Evolutionary conservation across 208 protist species (phyloP).

Genomic region (Wallacemonas collosoma): DNA sequence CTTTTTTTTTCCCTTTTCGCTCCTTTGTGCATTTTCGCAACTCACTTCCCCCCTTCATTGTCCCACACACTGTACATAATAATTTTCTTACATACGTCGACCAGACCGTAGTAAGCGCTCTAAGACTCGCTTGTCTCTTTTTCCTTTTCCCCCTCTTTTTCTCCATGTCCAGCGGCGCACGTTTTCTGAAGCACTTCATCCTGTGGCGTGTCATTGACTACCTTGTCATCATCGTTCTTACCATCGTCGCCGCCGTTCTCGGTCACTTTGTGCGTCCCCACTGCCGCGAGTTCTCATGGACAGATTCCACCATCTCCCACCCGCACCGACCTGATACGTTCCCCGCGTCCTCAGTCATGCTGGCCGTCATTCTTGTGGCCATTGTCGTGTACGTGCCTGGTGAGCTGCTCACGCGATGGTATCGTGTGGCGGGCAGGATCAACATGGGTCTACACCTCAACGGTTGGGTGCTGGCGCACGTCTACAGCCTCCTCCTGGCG

Average conservation of each 20-base stretch:
- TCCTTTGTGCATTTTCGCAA: neutral
- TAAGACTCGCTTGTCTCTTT: neutral
- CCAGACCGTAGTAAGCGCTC: too few species aligned
- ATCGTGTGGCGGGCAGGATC: slow-evolving; percentile 11
- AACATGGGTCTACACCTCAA: slow-evolving; percentile 26
- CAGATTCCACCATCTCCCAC: slow-evolving; percentile 46
- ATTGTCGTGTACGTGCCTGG: slow-evolving; percentile 28
- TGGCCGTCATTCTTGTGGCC: slow-evolving; percentile 33
- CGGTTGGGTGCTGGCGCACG: slow-evolving; percentile 40
- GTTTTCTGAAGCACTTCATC: slow-evolving; percentile 19
- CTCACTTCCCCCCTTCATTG: too few species aligned
- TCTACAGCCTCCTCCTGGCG: slow-evolving; percentile 49
- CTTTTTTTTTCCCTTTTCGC: neutral
- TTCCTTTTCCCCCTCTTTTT: neutral
- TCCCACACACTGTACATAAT: too few species aligned
- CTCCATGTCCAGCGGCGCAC: slow-evolving; percentile 8
- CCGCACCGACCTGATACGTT: slow-evolving; percentile 36
- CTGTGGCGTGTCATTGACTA: slow-evolving; percentile 43
- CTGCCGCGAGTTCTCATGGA: slow-evolving; percentile 56
- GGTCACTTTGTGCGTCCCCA: slow-evolving; percentile 25
- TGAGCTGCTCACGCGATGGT: slow-evolving; percentile 29
- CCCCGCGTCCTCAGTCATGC: slow-evolving; percentile 37
- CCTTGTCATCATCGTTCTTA: slow-evolving; percentile 28
- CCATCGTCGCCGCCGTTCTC: slow-evolving; percentile 22
- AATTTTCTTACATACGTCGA: too few species aligned